These are phyloP conservation scores for Arachis monticola DNA, from an alignment of 331 rosid species.

Conservation along the genomic window DNA sequence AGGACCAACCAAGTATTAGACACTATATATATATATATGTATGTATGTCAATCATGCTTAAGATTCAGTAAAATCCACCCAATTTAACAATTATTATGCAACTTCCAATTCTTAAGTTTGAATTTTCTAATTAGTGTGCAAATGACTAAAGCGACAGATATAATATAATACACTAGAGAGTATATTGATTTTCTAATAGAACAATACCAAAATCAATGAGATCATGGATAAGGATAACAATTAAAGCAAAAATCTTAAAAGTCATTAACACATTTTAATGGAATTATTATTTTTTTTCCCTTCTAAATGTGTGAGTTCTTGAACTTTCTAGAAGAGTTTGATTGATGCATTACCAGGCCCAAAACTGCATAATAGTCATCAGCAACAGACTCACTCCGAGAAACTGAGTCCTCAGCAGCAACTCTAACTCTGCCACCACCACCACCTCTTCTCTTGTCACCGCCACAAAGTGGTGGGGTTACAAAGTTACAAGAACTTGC, in stretches of 20 bases:
- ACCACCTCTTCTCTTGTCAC: slow-evolving; percentile 44
- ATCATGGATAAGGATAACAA: slow-evolving; percentile 6
- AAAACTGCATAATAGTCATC: slow-evolving; percentile 83
- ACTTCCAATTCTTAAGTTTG: too few relatives aligned
- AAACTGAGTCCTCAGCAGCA: slow-evolving; percentile 55
- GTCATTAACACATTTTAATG: neutral
- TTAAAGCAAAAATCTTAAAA: neutral
- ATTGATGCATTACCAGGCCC: slow-evolving; percentile 65
- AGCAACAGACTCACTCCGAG: slow-evolving; percentile 49
- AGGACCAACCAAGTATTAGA: slow-evolving; percentile 28
- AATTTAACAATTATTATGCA: neutral
- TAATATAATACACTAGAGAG: too few relatives aligned
- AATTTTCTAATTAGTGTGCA: too few relatives aligned
- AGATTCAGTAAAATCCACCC: slow-evolving; percentile 13
- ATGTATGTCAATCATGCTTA: neutral
- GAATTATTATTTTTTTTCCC: too few relatives aligned
- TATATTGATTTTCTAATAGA: too few relatives aligned
- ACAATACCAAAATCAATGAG: slow-evolving; percentile 9
- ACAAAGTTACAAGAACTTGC: slow-evolving; percentile 38
- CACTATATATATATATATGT: neutral
- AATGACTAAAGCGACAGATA: too few relatives aligned
- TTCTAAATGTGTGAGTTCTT: too few relatives aligned
- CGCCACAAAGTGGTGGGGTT: slow-evolving; percentile 36
- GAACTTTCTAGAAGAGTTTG: neutral
- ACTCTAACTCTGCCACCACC: slow-evolving; percentile 50